Conservation (phyloP, 2,329 filamentous ascomycete genomes). For the Westerdykella aurantiaca region DNA sequence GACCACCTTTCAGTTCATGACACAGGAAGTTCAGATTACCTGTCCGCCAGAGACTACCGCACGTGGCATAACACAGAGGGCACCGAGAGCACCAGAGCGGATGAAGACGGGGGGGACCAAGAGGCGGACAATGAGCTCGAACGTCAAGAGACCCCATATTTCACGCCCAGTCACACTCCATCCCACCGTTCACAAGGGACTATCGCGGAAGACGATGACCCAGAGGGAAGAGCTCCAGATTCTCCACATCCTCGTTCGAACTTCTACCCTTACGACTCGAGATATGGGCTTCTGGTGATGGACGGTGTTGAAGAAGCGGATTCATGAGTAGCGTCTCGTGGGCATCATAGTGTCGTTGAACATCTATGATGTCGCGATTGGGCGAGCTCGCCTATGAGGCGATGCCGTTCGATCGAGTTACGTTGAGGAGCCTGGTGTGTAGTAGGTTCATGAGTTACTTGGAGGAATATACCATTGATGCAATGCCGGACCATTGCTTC, state of each 20-base stretch:
- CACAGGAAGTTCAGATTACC: slow-evolving; percentile 1
- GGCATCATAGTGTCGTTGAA: too few relatives aligned
- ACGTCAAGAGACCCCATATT: slow-evolving; percentile 2
- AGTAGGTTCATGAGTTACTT: too few relatives aligned
- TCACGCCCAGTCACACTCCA: slow-evolving; percentile 10
- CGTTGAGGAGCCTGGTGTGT: too few relatives aligned
- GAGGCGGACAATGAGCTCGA: not conserved
- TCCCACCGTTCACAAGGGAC: slow-evolving; percentile 5
- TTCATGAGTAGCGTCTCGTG: too few relatives aligned
- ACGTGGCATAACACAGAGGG: not conserved
- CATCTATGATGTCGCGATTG: too few relatives aligned
- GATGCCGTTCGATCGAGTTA: too few relatives aligned
- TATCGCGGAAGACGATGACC: not conserved
- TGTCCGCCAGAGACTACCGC: not conserved
- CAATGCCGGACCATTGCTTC: too few relatives aligned
- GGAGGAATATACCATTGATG: too few relatives aligned
- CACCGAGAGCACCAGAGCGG: not conserved
- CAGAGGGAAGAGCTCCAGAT: not conserved
- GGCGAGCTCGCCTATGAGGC: too few relatives aligned
- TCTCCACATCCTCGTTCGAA: slow-evolving; percentile 4
- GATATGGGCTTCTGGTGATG: not conserved
- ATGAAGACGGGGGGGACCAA: not conserved
- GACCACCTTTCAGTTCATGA: too few relatives aligned
- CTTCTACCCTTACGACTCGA: slow-evolving; percentile 1
- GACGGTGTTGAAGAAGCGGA: slow-evolving; percentile 1